Evolutionary conservation across 139 green algal genomes (phyloP).

Genomic region (Mychonastes homosphaera): DNA sequence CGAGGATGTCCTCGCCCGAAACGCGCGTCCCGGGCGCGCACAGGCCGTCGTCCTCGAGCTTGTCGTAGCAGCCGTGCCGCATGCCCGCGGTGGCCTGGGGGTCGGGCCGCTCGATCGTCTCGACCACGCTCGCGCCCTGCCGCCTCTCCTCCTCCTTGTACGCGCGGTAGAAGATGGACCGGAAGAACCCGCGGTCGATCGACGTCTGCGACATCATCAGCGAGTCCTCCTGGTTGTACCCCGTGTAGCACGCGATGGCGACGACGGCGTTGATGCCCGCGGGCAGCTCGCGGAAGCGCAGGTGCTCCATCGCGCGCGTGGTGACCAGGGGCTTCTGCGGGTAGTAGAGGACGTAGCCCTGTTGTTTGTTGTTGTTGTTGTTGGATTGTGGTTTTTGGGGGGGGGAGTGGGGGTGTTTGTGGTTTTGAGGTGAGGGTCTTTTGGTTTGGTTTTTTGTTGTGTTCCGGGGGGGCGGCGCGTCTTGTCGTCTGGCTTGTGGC

Average conservation of each 20-base stretch:
- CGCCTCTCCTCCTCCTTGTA: slow-evolving; percentile 87
- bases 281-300: slow-evolving; percentile 69
- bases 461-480: no score
- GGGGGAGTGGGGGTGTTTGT: no score
- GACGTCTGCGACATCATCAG: slow-evolving; percentile 93
- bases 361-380: no score
- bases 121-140: slow-evolving; percentile 54
- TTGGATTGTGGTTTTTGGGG: no score
- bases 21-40: slow-evolving; percentile 73
- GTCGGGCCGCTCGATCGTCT: slow-evolving; percentile 85
- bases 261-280: slow-evolving; percentile 86
- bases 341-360: slow-evolving; percentile 49
- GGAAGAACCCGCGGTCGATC: slow-evolving; percentile 96
- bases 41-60: slow-evolving; percentile 95
- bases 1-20: slow-evolving; percentile 59
- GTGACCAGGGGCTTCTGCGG: slow-evolving; percentile 94
- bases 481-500: no score
- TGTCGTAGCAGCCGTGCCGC: slow-evolving; percentile 90
- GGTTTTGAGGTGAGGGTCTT: no score
- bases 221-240: slow-evolving; percentile 99
- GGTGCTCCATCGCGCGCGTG: slow-evolving; percentile 77
- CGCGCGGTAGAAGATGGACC: slow-evolving; percentile 90
- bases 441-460: no score
- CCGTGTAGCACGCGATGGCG: slow-evolving; percentile 91
- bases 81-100: slow-evolving; percentile 49